Base-by-base conservation (phyloP, 306 rosid genomes). In the Parietaria judaica region DNA sequence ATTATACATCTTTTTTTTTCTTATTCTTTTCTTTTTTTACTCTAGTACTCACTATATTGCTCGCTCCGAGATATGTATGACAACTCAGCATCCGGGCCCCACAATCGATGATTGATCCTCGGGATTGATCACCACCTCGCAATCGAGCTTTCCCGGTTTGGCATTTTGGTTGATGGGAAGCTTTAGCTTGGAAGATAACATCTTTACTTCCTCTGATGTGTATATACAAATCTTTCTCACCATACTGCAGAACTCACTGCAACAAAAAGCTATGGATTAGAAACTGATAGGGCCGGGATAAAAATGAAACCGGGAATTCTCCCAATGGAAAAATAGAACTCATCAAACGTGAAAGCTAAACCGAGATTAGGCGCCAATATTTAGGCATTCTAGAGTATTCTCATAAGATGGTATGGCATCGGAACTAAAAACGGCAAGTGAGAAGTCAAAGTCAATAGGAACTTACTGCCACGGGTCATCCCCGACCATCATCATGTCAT, bases 381-480 rank as follows among this genome's bases (percentile, higher is more conserved):
- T 23, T 23, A 23, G 31, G 31, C 31, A 23, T 23, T 23, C 31
- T 23, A 41, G 37, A 13, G 5, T 56, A 45, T 4, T 11, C 16
- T 35, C 15, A 51, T 16, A 3, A 36, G 45, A 11, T 12, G 61
- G 5, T 52, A 9, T 5, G 9, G 9, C 16, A 52, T 43, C 11
- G 10, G 36, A 35, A 34, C 44, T 11, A 11, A 53, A 53, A 53
- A 6, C 5, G 8, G 38, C 58, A 31, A 12, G 13, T 13, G 64
- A 59, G 11, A 43, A 54, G 51, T 54, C 12, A 54, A 51, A 13
- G 35, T 58, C 46, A 59, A 59, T 68, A 61, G 57, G 69, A 57
- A 76, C 98, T 80, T 88, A 91, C 98, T 78, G 80, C 98, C 98
- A 92, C 38, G 98, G 98, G 51, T 88, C 96, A 78, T 92, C 96